phyloP scores from a whole-genome alignment of 192 early-diverging fungal genomes.

The Backusella psychrophila region DNA sequence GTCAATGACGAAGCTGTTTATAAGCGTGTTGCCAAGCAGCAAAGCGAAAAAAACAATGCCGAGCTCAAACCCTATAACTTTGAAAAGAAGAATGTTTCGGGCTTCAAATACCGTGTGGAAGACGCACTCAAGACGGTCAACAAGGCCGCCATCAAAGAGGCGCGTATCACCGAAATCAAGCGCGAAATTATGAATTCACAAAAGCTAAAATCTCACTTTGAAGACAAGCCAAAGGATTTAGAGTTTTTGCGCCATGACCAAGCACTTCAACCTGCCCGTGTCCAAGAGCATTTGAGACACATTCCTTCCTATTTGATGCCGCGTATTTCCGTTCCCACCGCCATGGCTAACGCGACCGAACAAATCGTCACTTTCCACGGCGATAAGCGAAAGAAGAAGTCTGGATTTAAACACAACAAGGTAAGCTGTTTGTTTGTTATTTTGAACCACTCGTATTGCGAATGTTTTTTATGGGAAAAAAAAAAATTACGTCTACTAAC shows the following conservation, averaged over 20 bases:
- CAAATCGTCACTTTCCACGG: constrained; percentile 10
- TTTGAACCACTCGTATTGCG: not conserved
- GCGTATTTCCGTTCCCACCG: constrained; percentile 52
- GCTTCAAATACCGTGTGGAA: constrained; percentile 87
- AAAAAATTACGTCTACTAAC: not conserved
- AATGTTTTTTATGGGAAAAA: not conserved
- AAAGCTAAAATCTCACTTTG: constrained; percentile 95
- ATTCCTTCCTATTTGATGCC: constrained; percentile 94
- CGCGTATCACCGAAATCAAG: constrained; percentile 93
- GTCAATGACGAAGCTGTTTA: constrained; percentile 68
- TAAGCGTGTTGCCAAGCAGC: constrained; percentile 63
- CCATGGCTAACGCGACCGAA: constrained; percentile 1
- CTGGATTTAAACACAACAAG: constrained; percentile 4
- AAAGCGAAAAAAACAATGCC: constrained; percentile 52
- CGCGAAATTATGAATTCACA: constrained; percentile 94
- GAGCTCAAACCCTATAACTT: constrained; percentile 80
- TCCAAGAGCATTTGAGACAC: constrained; percentile 90
- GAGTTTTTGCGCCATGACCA: constrained; percentile 91
- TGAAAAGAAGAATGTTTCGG: constrained; percentile 86
- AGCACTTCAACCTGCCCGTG: constrained; percentile 76
- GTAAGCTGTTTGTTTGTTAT: not conserved
- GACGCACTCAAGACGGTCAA: constrained; percentile 87
- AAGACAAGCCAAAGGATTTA: constrained; percentile 92
- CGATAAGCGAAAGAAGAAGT: constrained; percentile 9
- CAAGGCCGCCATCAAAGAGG: constrained; percentile 74